Percentiles rank a stretch among this genome's conserved stretches.
phyloP scores from a whole-genome alignment of 2,329 filamentous ascomycete species.

The Helminthosporium solani region DNA sequence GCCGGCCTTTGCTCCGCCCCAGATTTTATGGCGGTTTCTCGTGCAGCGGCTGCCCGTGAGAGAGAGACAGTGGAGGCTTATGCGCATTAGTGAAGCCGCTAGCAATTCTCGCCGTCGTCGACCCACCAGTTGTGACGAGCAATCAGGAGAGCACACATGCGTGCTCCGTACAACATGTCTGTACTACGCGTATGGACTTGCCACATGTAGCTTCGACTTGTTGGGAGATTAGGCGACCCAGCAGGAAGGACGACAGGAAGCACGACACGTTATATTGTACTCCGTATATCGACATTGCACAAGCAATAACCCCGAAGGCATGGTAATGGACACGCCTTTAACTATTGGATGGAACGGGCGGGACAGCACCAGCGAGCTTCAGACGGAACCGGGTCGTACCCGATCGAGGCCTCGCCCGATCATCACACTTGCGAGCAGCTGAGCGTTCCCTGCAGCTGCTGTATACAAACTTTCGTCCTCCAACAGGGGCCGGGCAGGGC shows the following conservation, averaged over 20 bases:
- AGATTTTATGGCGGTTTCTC: no score
- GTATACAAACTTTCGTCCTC: background rate
- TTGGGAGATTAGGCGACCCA: background rate
- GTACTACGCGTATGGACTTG: no score
- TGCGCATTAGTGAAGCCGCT: background rate
- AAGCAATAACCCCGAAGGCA: no score
- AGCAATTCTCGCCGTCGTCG: background rate
- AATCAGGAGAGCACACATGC: no score
- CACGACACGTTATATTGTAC: background rate
- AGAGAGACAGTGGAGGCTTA: background rate
- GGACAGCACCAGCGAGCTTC: background rate
- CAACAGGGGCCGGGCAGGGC: background rate
- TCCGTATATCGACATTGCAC: background rate
- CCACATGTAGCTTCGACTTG: background rate
- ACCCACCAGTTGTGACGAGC: background rate
- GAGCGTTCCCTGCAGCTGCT: constrained; percentile 15
- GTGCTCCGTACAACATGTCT: no score
- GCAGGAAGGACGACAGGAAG: background rate
- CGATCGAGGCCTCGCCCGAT: constrained; percentile 1
- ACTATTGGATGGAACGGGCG: background rate
- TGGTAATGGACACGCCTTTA: background rate
- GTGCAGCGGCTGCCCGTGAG: no score
- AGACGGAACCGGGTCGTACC: constrained; percentile 2
- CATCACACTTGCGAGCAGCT: constrained; percentile 12
- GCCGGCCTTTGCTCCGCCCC: no score